These are phyloP conservation scores for Trichoderma hamatum DNA, from an alignment of 2,329 filamentous ascomycete species.

Conservation along the genomic window DNA sequence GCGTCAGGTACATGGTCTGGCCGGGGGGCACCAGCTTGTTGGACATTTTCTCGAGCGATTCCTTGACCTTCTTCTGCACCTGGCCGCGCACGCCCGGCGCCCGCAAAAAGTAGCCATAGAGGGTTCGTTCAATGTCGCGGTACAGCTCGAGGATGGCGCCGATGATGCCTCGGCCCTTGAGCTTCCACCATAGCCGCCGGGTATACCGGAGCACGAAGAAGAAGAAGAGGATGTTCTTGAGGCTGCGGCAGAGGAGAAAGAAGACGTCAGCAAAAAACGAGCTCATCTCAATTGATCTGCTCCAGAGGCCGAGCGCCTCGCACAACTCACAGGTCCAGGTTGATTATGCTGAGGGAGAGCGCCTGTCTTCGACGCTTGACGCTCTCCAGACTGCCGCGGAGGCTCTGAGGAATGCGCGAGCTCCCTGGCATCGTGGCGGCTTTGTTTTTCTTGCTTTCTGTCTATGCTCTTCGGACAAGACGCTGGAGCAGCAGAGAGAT, in stretches of 20 bases:
- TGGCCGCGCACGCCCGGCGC: conserved; percentile 84
- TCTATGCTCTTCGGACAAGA: not conserved
- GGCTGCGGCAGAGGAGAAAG: not conserved
- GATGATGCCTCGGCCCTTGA: conserved; percentile 85
- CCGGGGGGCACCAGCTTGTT: conserved; percentile 78
- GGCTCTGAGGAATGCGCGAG: conserved; percentile 70
- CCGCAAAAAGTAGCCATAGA: conserved; percentile 84
- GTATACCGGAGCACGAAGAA: conserved; percentile 85
- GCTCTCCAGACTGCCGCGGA: conserved; percentile 66
- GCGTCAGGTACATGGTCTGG: conserved; percentile 70
- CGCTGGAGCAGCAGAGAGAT: conserved; percentile 2
- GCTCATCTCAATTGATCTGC: not conserved
- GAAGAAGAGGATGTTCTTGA: conserved; percentile 77
- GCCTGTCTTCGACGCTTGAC: conserved; percentile 61
- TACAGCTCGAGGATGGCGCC: conserved; percentile 79
- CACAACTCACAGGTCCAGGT: conserved; percentile 67
- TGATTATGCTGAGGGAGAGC: conserved; percentile 62
- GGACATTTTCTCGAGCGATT: conserved; percentile 79
- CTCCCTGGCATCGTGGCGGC: conserved; percentile 61
- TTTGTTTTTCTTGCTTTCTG: not conserved
- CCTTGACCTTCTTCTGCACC: conserved; percentile 81
- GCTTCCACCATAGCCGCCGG: conserved; percentile 77
- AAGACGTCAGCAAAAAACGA: not conserved
- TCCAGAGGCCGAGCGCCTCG: not conserved
- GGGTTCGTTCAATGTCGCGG: conserved; percentile 67